Base-by-base conservation (phyloP, 768 basidiomycete species). In the Epithele typhae region DNA sequence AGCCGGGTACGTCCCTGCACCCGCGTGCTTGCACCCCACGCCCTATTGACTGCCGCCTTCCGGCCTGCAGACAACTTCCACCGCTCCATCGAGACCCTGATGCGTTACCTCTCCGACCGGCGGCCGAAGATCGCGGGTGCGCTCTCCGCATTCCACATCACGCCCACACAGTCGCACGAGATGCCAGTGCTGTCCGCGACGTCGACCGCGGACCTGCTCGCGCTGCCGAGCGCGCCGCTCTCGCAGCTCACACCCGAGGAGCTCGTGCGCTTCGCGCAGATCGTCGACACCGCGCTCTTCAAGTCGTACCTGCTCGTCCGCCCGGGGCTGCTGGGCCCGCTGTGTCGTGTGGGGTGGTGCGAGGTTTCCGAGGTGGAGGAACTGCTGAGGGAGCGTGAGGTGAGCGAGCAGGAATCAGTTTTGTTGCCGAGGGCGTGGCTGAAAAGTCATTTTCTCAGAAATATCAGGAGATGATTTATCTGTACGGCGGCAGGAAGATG, bases 401-500 rank as follows among this genome's bases (percentile, higher is more conserved):
- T 91, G 46, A 75, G n/a, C n/a, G n/a, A n/a, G n/a, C n/a, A n/a
- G n/a, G n/a, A n/a, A n/a, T n/a, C n/a, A n/a, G n/a, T n/a, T n/a
- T n/a, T 58, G n/a, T 14, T 14, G 21, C 18, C 43, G 12, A 25
- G 2, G 14, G 19, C 27, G 23, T 12, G 3, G 17, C 0, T 19
- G 5, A 24, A 15, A 17, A 14, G 23, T n/a, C n/a, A n/a, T n/a
- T n/a, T n/a, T n/a, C n/a, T n/a, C n/a, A n/a, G 94, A 95, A 93
- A 84, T 90, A 81, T 60, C 76, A 82, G 0, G 96, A 98, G 60
- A 76, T 99, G 30, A 81, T 91, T 37, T 91, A 90, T 62, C 67
- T 98, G 24, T 99, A 97, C 61, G 81, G 91, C 55, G 92, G 92
- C 27, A 93, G 93, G 73, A 87, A 88, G 69, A 96, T 95, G 92